A percentile compares a stretch with the other conserved stretches of the same genome.
Conservation (phyloP, 441 rosid genomes). For the Theobroma grandiflorum region DNA sequence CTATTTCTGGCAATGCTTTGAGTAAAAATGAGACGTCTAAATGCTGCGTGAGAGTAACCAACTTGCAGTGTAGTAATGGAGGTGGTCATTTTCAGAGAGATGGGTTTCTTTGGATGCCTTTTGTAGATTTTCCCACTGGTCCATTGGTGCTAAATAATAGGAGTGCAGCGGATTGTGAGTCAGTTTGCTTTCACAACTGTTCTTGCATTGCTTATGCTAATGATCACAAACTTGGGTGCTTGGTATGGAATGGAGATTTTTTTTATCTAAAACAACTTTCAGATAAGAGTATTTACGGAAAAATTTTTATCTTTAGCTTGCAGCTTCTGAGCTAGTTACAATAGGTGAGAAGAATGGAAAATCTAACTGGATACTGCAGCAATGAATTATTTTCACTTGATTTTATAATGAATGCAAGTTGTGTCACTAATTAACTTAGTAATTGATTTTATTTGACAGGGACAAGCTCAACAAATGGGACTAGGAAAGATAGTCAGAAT, state of each 20-base stretch:
- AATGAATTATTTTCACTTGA: neutral
- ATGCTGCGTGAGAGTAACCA: neutral
- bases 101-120: constrained; percentile 4
- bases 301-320: constrained; percentile 25
- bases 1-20: neutral
- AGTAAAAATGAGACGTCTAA: neutral
- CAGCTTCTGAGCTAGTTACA: constrained; percentile 27
- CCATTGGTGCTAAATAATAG: neutral
- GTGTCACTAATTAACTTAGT: neutral
- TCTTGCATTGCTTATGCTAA: constrained; percentile 44
- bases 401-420: neutral
- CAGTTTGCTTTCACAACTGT: constrained; percentile 38
- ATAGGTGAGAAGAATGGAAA: neutral
- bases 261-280: constrained; percentile 28
- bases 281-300: neutral
- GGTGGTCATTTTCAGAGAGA: constrained; percentile 7
- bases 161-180: constrained; percentile 25
- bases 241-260: constrained; percentile 39
- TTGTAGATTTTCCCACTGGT: constrained; percentile 23
- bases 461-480: constrained; percentile 1
- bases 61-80: neutral
- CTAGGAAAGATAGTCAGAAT: neutral
- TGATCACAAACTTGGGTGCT: constrained; percentile 17
- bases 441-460: neutral
- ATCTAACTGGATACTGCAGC: too few relatives aligned